Evolutionary conservation across 108 stramenopile species (phyloP).

Genomic region (Pseudonitzschia multiseries): DNA sequence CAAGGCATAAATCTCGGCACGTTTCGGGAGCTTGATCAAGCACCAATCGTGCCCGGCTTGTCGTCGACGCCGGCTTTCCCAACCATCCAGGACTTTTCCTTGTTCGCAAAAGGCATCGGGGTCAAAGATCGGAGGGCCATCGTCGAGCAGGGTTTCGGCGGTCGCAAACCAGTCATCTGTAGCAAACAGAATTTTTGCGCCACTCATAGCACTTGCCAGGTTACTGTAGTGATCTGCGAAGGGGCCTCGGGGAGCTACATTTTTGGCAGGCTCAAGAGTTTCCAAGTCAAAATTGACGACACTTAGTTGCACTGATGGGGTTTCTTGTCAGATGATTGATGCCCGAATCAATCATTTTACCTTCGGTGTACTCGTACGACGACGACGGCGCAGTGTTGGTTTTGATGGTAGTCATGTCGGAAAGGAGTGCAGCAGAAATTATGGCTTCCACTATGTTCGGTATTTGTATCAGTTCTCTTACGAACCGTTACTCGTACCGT

Average conservation of each 20-base stretch:
- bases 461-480: no score
- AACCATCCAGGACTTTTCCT: constrained; percentile 95
- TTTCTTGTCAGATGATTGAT: not conserved
- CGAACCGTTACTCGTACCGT: no score
- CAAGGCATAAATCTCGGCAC: constrained; percentile 29
- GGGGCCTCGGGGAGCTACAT: not conserved
- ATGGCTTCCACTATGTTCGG: no score
- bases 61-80: constrained; percentile 84
- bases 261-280: not conserved
- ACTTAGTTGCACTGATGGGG: not conserved
- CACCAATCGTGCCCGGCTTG: constrained; percentile 93
- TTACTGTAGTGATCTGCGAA: constrained; percentile 17
- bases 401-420: no score
- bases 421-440: no score
- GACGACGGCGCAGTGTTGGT: no score
- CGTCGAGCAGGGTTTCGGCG: constrained; percentile 75
- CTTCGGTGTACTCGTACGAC: no score
- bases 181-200: constrained; percentile 68
- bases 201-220: constrained; percentile 16
- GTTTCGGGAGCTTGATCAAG: constrained; percentile 60
- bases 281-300: not conserved
- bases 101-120: constrained; percentile 80
- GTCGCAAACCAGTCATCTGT: constrained; percentile 93
- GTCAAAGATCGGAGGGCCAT: constrained; percentile 68
- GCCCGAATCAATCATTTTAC: not conserved